phyloP scores from a whole-genome alignment of 1,284 basidiomycete species.

The Ustilago tritici region DNA sequence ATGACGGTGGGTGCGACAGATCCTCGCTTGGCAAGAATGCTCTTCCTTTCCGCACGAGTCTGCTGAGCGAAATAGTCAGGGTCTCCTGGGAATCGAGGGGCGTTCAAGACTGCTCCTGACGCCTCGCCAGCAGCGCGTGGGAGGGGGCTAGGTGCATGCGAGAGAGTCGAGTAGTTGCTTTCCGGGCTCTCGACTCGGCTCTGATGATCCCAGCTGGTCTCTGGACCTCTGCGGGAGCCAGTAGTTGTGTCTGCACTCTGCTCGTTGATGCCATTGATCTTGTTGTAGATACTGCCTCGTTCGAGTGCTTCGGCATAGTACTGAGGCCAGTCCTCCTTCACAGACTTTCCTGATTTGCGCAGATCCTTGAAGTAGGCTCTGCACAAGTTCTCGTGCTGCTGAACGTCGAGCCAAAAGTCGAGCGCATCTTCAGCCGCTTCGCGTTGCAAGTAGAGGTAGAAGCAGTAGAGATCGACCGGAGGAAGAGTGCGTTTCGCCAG shows the following conservation, averaged over 20 bases:
- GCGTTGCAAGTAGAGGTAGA: conserved; percentile 79
- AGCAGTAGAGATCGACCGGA: conserved; percentile 97
- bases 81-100: conserved; percentile 64
- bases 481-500: conserved; percentile 77
- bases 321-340: conserved; percentile 96
- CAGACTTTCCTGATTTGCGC: conserved; percentile 87
- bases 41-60: conserved; percentile 53
- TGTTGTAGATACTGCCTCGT: conserved; percentile 88
- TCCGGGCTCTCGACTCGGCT: conserved; percentile 46
- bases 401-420: conserved; percentile 98
- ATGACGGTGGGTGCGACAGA: conserved; percentile 72
- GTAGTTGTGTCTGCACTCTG: conserved; percentile 21
- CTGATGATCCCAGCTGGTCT: conserved; percentile 43
- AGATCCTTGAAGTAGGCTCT: conserved; percentile 98
- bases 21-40: conserved; percentile 60
- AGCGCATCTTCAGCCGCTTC: conserved; percentile 94
- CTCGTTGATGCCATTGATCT: conserved; percentile 79
- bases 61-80: conserved; percentile 60
- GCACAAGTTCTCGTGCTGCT: conserved; percentile 98
- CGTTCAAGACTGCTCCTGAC: conserved; percentile 24
- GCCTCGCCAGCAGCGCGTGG: conserved; percentile 5
- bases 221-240: conserved; percentile 15
- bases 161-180: conserved; percentile 33
- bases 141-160: conserved; percentile 34
- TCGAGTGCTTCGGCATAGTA: conserved; percentile 80